Evolutionary conservation across 164 flowering plant species (phyloP), one percentile per base, ranked within the genome.

Genomic region (Liriodendron chinense): DNA sequence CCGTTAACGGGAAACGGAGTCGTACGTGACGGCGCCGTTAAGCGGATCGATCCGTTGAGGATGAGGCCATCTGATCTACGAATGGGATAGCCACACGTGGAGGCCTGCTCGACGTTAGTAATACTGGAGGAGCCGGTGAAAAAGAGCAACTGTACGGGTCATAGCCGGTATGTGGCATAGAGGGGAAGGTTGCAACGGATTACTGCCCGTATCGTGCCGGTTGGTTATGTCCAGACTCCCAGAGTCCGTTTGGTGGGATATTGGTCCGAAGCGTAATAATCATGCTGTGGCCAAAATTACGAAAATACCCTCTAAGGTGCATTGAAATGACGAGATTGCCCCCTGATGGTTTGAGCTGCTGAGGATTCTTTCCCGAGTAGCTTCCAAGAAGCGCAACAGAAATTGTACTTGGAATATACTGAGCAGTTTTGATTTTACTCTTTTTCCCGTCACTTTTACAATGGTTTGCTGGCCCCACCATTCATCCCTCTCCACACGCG

Each of bases 21-120:
- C 1, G 85, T 14, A 66, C 23, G 64, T 84, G 86, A 86, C 85
- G 84, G 85, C 85, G 85, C 86, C 86, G 86, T 85, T 84, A 81
- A 14, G 2, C 9, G 18, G 67, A 23, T 23, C 12, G 18, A 22
- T 67, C 47, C 7, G 49, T 66, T 43, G 25, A 7, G 43, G 71
- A 8, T 68, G 56, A 68, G 70, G 56, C 13, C 23, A 26, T 20
- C 56, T 7, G 1, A 13, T 34, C 3, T 34, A 56, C 26, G 9
- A 47, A 10, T 4, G 47, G 18, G 14, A 26, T 18, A 9, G 57
- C 1, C 53, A 47, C 56, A 47, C 53, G 50, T 69, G 28, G 69
- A 66, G 43, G 43, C 7, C 43, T 4, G 43, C 43, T 34, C 7
- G 43, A 34, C 43, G 43, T 34, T 47, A 9, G 22, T 34, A 47